A percentile compares a stretch with the other conserved stretches of the same genome.
Conservation (phyloP, 164 flowering plant species). For the Tetrastigma voinierianum region DNA sequence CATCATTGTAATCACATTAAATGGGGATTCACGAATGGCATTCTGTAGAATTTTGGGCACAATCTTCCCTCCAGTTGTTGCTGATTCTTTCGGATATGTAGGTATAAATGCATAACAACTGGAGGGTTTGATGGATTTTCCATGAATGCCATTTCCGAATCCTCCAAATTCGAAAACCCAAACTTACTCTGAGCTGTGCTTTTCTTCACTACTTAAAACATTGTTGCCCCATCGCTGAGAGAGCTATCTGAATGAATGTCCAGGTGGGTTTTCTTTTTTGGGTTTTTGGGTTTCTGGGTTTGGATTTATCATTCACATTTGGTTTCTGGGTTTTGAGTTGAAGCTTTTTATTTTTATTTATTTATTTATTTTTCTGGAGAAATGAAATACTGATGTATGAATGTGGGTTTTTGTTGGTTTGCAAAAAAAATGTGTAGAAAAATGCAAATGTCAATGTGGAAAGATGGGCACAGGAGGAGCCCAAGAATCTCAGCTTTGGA, state of each 20-base stretch:
- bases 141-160: constrained; percentile 9
- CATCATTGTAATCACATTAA: too few species aligned
- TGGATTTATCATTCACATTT: background rate
- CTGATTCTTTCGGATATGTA: background rate
- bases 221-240: too few species aligned
- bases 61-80: too few species aligned
- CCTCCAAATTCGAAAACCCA: constrained; percentile 7
- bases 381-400: background rate
- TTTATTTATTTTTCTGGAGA: background rate
- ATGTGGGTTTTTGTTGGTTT: constrained; percentile 11
- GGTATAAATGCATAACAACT: constrained; percentile 2
- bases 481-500: constrained; percentile 27
- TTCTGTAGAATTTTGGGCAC: too few species aligned
- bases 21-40: too few species aligned
- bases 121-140: constrained; percentile 12
- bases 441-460: constrained; percentile 22
- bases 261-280: constrained; percentile 21
- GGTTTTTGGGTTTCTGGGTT: too few species aligned
- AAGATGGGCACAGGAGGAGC: constrained; percentile 42
- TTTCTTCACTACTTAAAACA: too few species aligned
- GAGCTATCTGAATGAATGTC: constrained; percentile 12
- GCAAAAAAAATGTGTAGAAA: constrained; percentile 8
- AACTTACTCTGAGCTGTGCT: constrained; percentile 4
- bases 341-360: background rate
- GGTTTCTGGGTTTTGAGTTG: background rate